Evolutionary conservation across 2,329 filamentous ascomycete species (phyloP), one percentile per base, ranked within the genome.

Genomic region (Fusarium decemcellulare): DNA sequence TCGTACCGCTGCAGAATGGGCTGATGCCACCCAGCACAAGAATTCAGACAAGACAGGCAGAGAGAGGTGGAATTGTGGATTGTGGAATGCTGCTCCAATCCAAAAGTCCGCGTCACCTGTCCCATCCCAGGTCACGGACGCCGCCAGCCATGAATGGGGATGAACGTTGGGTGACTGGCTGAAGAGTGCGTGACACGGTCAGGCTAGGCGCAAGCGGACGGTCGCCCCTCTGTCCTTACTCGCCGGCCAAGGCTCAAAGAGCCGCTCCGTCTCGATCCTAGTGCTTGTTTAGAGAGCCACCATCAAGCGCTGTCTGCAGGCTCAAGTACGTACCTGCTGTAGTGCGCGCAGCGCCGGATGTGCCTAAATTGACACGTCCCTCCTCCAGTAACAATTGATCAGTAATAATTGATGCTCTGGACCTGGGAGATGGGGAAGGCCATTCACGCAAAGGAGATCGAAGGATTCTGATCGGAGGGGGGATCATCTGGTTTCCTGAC

Each of bases 241-340:
- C 65, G 61, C 60, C 53, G 68, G 72, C 59, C 67, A 73, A 69
- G 72, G 55, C 68, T 64, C 65, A 72, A 72, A 73, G 68, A 74
- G 72, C 71, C 64, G 69, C 71, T 74, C 72, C 59, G 63, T 74
- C 71, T 67, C 72, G 69, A 74, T 74, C 67, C 72, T 74, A 74
- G 72, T 73, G 70, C 67, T 72, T 53, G 61, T 62, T 72, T 59
- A 60, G 64, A 63, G 59, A 57, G 59, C 63, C 62, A 51, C 55
- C 56, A 48, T 59, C 56, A 56, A 57, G 59, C 59, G 53, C 54
- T 65, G 59, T 44, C 27, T 65, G 57, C 58, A 51, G 43, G 34
- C 23, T 47, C 37, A 36, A 59, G 50, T 62, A 64, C 55, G 63
- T 63, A 64, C 61, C 65, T 63, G 56, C 56, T 59, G 60, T 63